phyloP scores from a whole-genome alignment of 768 basidiomycete genomes.

The Hypsizygus marmoreus region DNA sequence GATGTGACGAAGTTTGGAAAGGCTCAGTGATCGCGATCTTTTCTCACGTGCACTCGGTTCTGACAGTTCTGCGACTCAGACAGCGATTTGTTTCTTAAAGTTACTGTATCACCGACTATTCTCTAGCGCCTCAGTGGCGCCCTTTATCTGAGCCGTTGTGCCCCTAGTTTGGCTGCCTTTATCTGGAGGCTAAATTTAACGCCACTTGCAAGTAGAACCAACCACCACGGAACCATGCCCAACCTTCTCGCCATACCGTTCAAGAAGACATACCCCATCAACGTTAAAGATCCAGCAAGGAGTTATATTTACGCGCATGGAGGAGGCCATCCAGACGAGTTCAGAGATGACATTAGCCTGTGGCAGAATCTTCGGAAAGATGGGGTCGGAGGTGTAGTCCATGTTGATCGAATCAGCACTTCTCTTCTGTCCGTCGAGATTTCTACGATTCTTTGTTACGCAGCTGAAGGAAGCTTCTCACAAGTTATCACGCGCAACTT shows the following conservation, averaged over 20 bases:
- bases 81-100: too few relatives aligned
- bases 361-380: constrained; percentile 73
- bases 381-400: constrained; percentile 48
- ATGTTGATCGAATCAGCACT: constrained; percentile 55
- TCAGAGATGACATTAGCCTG: constrained; percentile 70
- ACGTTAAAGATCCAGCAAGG: constrained; percentile 56
- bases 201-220: not conserved
- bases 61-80: too few relatives aligned
- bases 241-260: constrained; percentile 76
- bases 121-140: too few relatives aligned
- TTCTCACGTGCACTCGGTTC: too few relatives aligned
- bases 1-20: too few relatives aligned
- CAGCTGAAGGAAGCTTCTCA: constrained; percentile 11
- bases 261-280: constrained; percentile 65
- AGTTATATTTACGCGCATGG: constrained; percentile 69
- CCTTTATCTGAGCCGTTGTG: too few relatives aligned
- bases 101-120: too few relatives aligned
- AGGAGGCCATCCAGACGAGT: constrained; percentile 82
- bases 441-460: not conserved
- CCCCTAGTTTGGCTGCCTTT: too few relatives aligned
- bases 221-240: constrained; percentile 49
- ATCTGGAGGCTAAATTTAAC: not conserved
- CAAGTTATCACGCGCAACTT: constrained; percentile 91
- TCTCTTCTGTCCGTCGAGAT: constrained; percentile 55
- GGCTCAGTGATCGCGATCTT: too few relatives aligned